Evolutionary conservation across 495 filamentous ascomycete species (phyloP).

Genomic region (Glonium stellatum): DNA sequence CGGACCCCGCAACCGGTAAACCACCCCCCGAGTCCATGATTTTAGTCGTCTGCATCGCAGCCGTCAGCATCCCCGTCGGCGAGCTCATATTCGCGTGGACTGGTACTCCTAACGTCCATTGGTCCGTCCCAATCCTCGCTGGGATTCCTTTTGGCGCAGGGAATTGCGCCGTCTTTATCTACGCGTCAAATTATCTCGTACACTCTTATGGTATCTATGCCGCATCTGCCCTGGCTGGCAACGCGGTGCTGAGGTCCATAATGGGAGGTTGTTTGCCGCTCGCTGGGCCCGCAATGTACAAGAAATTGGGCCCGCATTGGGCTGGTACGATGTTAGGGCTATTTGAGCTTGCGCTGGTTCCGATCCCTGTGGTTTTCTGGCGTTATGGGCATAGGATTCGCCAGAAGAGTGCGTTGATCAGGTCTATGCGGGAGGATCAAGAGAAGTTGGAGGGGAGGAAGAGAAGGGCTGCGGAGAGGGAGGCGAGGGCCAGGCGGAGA

Average conservation of each 20-base stretch:
- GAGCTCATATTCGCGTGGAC: conserved; percentile 81
- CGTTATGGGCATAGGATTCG: conserved; percentile 65
- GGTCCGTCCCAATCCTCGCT: conserved; percentile 65
- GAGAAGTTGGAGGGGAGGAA: conserved; percentile 49
- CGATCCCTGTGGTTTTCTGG: conserved; percentile 76
- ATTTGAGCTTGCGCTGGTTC: conserved; percentile 61
- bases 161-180: conserved; percentile 73
- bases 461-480: conserved; percentile 32
- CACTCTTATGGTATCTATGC: conserved; percentile 71
- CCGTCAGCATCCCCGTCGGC: conserved; percentile 60
- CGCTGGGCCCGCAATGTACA: conserved; percentile 67
- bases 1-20: conserved; percentile 62
- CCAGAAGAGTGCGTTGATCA: conserved; percentile 56
- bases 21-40: conserved; percentile 69
- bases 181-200: conserved; percentile 70
- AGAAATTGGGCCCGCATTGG: conserved; percentile 63
- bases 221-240: conserved; percentile 70
- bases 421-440: conserved; percentile 63
- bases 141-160: conserved; percentile 75
- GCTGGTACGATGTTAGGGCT: conserved; percentile 67
- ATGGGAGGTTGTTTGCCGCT: conserved; percentile 68
- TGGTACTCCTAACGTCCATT: conserved; percentile 63
- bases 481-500: conserved; percentile 26
- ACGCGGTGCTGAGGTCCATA: conserved; percentile 60
- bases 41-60: conserved; percentile 61